Evolutionary conservation across 2,329 filamentous ascomycete genomes (phyloP), one percentile per base, ranked within the genome.

Genomic region (Myotisia sp.): DNA sequence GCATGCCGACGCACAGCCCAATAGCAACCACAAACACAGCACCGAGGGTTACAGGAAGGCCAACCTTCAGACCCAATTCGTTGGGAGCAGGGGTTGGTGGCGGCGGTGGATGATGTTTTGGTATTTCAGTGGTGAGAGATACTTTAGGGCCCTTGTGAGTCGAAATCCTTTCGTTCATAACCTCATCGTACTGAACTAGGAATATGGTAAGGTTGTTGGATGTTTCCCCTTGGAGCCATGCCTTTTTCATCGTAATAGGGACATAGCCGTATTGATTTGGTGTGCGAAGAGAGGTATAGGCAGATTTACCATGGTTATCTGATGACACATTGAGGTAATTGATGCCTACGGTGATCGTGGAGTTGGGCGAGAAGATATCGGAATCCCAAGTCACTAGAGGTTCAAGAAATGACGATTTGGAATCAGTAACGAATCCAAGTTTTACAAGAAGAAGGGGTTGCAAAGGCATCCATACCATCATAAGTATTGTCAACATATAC

Each of bases 1-100:
- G 46, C 57, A 63, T 63, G 8, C 60, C 54, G 37, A 60, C 53
- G 24, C 45, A 59, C 12, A 62, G 40, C 2, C 53, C 56, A n/a
- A 49, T 38, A 9, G 57, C 42, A 21, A 63, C 51, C 10, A 56
- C 21, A 10, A 56, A 32, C 12, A 62, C 42, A 31, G 56, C 50
- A 13, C 47, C 51, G 6, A 64, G 43, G 9, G 48, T 50, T 14
- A 63, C 46, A 0, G 62, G 62, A 5, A 65, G 42, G 10, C 61
- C 62, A 32, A 63, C 53, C 31, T 50, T 45, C n/a, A 64, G 45
- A 6, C 53, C 58, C 3, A 53, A 31, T 27, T 54, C 57, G 26
- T 48, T 53, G 24, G 44, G 45, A 14, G 45, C 45, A 7, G 43
- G 42, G 8, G 43, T 42, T 14, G 41, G 44, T 3, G 53, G 51